phyloP scores from a whole-genome alignment of 2,329 filamentous ascomycete species.

The Clonostachys sp. region DNA sequence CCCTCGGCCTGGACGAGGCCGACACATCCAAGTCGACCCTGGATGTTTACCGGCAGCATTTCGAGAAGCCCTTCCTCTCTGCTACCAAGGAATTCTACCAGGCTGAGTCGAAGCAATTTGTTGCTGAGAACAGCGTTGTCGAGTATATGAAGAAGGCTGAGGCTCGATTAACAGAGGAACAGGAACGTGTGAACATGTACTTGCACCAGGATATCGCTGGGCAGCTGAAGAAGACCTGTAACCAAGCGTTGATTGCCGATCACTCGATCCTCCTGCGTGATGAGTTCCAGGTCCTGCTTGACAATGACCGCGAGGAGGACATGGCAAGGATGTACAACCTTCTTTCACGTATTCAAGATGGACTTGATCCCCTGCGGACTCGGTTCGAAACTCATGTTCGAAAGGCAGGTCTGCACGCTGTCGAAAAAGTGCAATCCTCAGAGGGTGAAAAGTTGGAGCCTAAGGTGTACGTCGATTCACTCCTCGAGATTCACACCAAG shows the following conservation, averaged over 20 bases:
- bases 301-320: constrained; percentile 92
- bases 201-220: constrained; percentile 85
- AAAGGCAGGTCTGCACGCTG: constrained; percentile 80
- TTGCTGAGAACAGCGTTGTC: constrained; percentile 94
- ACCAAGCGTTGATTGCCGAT: constrained; percentile 83
- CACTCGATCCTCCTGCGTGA: constrained; percentile 84
- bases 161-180: constrained; percentile 81
- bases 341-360: constrained; percentile 82
- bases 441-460: constrained; percentile 90
- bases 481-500: constrained; percentile 90
- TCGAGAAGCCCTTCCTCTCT: constrained; percentile 85
- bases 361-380: constrained; percentile 79
- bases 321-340: constrained; percentile 96
- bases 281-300: constrained; percentile 90
- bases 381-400: constrained; percentile 91
- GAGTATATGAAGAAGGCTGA: constrained; percentile 99
- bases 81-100: constrained; percentile 85
- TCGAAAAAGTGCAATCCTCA: constrained; percentile 82
- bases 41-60: constrained; percentile 89
- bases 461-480: constrained; percentile 92
- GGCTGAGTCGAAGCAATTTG: constrained; percentile 87
- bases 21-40: constrained; percentile 92
- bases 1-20: constrained; percentile 86
- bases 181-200: constrained; percentile 88
- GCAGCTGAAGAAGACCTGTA: constrained; percentile 80